Base-by-base conservation (phyloP, 495 filamentous ascomycete genomes). In the Glutinoglossum americanum region DNA sequence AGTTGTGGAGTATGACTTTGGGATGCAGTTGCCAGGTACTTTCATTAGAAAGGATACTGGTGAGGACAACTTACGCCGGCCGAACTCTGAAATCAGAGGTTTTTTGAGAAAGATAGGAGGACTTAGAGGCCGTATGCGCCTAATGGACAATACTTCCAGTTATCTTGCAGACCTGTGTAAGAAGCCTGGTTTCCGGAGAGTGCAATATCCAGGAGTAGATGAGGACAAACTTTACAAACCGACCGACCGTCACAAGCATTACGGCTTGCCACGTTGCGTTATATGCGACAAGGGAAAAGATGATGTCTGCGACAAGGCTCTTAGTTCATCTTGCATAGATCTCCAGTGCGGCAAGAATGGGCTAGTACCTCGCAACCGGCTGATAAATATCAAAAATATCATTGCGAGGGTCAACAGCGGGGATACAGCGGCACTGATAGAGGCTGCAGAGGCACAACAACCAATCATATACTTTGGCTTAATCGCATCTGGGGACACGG, bases 1-100 rank as follows among this genome's bases (percentile, higher is more conserved):
- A 11, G 56, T 72, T 7, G 58, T 73, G n/a, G 62, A 74, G 56
- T 71, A 70, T 57, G 67, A 70, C 51, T 66, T 69, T 59, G 71
- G 71, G 21, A 59, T 63, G 27, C 66, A 63, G 47, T 64, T 64
- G 4, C 30, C 30, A 3, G 30, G 30, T 9, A 33, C 9, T 3
- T 33, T 33, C 9, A 33, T 33, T 33, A 33, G 30, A 33, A n/a
- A n/a, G n/a, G n/a, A n/a, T n/a, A n/a, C n/a, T n/a, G n/a, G n/a
- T n/a, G n/a, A n/a, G n/a, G n/a, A n/a, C n/a, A n/a, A n/a, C n/a
- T n/a, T n/a, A n/a, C n/a, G n/a, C n/a, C n/a, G n/a, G n/a, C n/a
- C n/a, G n/a, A n/a, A n/a, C n/a, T n/a, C n/a, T n/a, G n/a, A n/a
- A n/a, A n/a, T n/a, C n/a, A n/a, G n/a, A n/a, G n/a, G n/a, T n/a